These are phyloP conservation scores for Helicocarpus griseus DNA, from an alignment of 2,329 filamentous ascomycete genomes.

Conservation along the genomic window DNA sequence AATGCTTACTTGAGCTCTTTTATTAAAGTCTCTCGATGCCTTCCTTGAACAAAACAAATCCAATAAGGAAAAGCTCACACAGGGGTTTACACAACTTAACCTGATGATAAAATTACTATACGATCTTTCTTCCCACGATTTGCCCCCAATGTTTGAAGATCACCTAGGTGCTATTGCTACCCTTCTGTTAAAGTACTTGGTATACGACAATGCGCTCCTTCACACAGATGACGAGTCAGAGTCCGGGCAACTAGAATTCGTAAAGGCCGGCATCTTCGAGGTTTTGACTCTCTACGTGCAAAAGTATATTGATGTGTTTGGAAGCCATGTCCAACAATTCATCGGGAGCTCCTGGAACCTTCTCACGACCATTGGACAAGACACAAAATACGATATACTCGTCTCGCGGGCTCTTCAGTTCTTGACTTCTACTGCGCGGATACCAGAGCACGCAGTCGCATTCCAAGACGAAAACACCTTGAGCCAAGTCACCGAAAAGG, in stretches of 20 bases:
- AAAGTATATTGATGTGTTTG: conserved; percentile 94
- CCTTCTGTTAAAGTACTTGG: conserved; percentile 85
- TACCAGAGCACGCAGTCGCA: conserved; percentile 64
- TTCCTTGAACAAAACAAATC: conserved; percentile 63
- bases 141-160: conserved; percentile 89
- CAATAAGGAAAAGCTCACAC: conserved; percentile 64
- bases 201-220: conserved; percentile 74
- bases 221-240: conserved; percentile 84
- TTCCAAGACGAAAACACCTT: conserved; percentile 78
- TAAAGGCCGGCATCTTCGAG: conserved; percentile 91
- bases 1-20: conserved; percentile 1
- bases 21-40: conserved; percentile 35
- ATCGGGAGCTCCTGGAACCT: conserved; percentile 86
- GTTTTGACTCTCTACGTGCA: conserved; percentile 79
- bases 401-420: conserved; percentile 94
- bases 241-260: conserved; percentile 70
- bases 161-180: conserved; percentile 67
- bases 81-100: conserved; percentile 76
- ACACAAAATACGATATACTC: conserved; percentile 88
- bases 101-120: conserved; percentile 86
- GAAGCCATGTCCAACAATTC: conserved; percentile 68
- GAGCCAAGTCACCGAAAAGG: conserved; percentile 85
- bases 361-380: conserved; percentile 71
- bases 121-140: conserved; percentile 93
- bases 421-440: conserved; percentile 76